Evolutionary conservation across 2,329 filamentous ascomycete species (phyloP), one percentile per base, ranked within the genome.

Genomic region (Ustulina deusta): DNA sequence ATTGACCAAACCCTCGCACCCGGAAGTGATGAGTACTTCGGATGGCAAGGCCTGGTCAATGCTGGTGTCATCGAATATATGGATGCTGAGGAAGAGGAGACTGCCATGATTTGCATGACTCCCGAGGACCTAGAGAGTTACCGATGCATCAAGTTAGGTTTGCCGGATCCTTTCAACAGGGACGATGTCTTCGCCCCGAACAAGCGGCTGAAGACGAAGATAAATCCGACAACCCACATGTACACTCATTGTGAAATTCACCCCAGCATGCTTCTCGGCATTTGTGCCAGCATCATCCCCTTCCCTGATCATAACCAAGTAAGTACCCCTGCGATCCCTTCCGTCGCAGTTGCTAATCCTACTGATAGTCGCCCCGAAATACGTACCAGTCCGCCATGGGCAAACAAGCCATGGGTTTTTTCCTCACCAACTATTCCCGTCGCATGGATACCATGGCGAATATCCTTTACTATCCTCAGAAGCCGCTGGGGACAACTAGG

Each of bases 401-500:
- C 85, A 99, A 99, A 83, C 96, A 99, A 87, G 96, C 96, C 70
- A 99, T 99, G 97, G 96, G 97, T 78, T 94, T 98, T 75, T 97
- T 97, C 84, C 86, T 99, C 64, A 99, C 97, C 13, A 99, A 99
- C 79, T 99, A 97, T 80, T 91, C 93, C 46, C 90, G 95, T 69
- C 94, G 96, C 71, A 98, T 99, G 95, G 96, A 99, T 78, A 99
- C 96, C 4, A 99, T 99, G 96, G 92, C 95, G 75, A 99, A 99
- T 75, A 97, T 99, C 78, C 89, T 99, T 3, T 99, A 99, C 82
- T 99, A 99, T 76, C 96, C 96, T 0, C 96, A 99, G 81, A 99
- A 99, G 80, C 96, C 96, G 7, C 87, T 99, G 59, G 96, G 94
- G 0, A 98, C 95, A 1, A 99, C 96, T 20, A 89, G 94, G 71